Base-by-base conservation (phyloP, 176 grass and related monocot genomes). In the Phragmites australis region DNA sequence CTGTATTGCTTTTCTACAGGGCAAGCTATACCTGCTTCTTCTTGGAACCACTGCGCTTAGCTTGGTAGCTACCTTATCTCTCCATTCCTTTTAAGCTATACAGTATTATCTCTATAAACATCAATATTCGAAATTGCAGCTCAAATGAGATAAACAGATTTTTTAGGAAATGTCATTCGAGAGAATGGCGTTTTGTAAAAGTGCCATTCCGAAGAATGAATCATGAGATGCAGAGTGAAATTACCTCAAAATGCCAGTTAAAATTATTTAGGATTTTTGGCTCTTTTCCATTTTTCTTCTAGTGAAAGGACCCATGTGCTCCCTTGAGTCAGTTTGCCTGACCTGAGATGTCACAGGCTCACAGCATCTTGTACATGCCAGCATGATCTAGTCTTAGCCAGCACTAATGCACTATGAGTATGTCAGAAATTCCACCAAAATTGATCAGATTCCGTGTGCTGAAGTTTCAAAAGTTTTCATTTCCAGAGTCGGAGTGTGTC, bases 11-110 rank as follows among this genome's bases (percentile, higher is more conserved):
- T 91, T 87, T 82, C 70, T 76, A 80, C 80, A 99, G 97, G 97
- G 97, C 55, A 99, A 99, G 79, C 81, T 99, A 21, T 99, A 99
- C 68, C 78, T 99, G 43, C 84, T 99, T 13, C 97, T 99, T 79
- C 93, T 99, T 54, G 97, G 97, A 59, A 99, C 93, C 68, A 99
- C 97, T 82, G 97, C 93, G 42, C 90, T 99, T 77, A 99, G 97
- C 76, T 88, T 99, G 97, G 93, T 99, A 99, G 59, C 40, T 90
- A 25, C 6, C n/a, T 69, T 53, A 55, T 34, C 53, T 18, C 44
- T 63, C 51, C 4, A 15, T 53, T 87, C 65, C 50, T 56, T 76
- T 43, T 45, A 64, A 78, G 32, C 17, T 49, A 72, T 67, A 39
- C 26, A 32, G 9, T 72, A 50, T 71, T 73, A 27, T 66, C 19